Evolutionary conservation across 2,329 filamentous ascomycete genomes (phyloP), one percentile per base, ranked within the genome.

Genomic region (Trichoderma polysporum): DNA sequence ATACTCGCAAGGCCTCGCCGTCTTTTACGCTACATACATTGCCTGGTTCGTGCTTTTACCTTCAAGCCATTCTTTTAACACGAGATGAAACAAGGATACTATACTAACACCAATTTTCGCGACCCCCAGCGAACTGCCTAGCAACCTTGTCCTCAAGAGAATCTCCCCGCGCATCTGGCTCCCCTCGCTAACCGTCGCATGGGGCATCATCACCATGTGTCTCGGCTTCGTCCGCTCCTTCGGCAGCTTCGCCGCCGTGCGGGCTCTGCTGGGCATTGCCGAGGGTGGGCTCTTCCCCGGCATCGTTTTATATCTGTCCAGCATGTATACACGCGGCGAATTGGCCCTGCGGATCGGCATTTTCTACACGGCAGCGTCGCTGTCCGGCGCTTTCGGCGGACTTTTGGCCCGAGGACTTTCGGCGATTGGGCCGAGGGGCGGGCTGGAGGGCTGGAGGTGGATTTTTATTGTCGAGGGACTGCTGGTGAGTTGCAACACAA

Each of bases 241-340:
- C 69, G 81, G 81, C 8, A 83, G 85, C n/a, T 90, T 91, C 64
- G 81, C 87, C 2, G 84, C 83, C 8, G 85, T 89, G 15, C 82
- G 88, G 19, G 86, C 86, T 8, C 73, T 91, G 35, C 79, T 91
- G 5, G 89, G 89, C 9, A 70, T 88, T 4, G 85, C 86, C 0
- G 89, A 91, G 75, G 88, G 87, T 45, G 89, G 88, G 0, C 76
- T 91, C 39, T 76, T 91, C 2, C 89, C 89, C 0, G 89, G 88
- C 54, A 90, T 91, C 81, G 83, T 90, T 1, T 78, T 91, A 1
- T 91, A 91, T 71, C 81, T 91, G 13, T 89, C 87, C 0, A 81
- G 82, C 7, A 84, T 91, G 69, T 88, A 90, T 71, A 84, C 82
- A 19, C 80, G 87, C 22, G 79, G 82, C 1, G 87, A 90, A 69